phyloP scores from a whole-genome alignment of 2,329 filamentous ascomycete genomes.

The Arthrobotrys iridis region DNA sequence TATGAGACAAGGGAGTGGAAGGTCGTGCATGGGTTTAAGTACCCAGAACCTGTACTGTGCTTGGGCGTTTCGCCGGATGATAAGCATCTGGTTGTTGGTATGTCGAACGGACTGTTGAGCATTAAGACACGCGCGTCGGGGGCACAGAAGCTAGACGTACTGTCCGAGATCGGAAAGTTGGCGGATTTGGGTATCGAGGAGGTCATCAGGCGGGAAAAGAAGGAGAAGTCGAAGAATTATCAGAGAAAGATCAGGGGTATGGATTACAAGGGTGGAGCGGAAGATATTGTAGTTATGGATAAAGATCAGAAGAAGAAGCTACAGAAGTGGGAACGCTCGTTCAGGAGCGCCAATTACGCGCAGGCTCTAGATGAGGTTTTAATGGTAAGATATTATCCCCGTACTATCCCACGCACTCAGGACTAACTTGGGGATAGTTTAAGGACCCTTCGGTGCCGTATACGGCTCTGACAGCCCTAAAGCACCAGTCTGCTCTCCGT shows the following conservation, averaged over 20 bases:
- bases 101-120: constrained; percentile 91
- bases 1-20: constrained; percentile 96
- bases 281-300: constrained; percentile 87
- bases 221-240: constrained; percentile 55
- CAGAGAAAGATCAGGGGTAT: constrained; percentile 74
- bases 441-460: constrained; percentile 64
- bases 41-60: constrained; percentile 87
- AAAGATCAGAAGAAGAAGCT: constrained; percentile 74
- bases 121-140: constrained; percentile 88
- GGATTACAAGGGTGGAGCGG: constrained; percentile 83
- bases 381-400: constrained; percentile 8
- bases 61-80: constrained; percentile 81
- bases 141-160: constrained; percentile 70
- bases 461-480: constrained; percentile 82
- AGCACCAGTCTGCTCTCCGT: constrained; percentile 85
- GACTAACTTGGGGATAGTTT: constrained; percentile 38
- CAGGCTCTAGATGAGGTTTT: constrained; percentile 83
- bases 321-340: constrained; percentile 79
- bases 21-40: constrained; percentile 93
- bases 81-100: constrained; percentile 91
- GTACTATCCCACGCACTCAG: background rate
- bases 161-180: constrained; percentile 44
- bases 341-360: constrained; percentile 80
- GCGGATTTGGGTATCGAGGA: constrained; percentile 52
- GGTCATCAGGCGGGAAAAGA: constrained; percentile 68